Evolutionary conservation across 331 rosid species (phyloP), one percentile per base, ranked within the genome.

Genomic region (Malus hybrid): DNA sequence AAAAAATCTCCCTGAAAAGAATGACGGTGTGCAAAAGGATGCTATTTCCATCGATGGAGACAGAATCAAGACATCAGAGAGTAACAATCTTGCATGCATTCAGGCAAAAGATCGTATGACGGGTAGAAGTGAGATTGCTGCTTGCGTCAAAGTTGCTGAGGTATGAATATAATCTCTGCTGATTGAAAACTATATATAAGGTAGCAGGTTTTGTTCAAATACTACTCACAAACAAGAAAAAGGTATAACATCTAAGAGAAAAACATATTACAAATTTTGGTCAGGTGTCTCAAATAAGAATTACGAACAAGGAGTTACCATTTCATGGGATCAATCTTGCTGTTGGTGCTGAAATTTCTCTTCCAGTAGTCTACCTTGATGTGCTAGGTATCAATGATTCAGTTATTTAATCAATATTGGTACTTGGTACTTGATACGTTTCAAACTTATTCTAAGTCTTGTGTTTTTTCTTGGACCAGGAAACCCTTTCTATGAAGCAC

Each of bases 261-360:
- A 42, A 42, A 42, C 48, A 42, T 42, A 42, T 42, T 82, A 13
- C 73, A 58, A 75, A 6, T 75, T 61, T 60, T 84, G 74, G 74
- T 77, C 87, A 90, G 98, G 99, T 91, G 79, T 82, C 91, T 84
- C 99, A 91, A 83, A 80, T 94, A 79, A 90, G 95, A 81, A 80
- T 84, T 73, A 87, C 86, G 63, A 85, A 79, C 75, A 84, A 85
- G 84, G 87, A 90, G 78, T 82, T 78, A 80, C 83, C 84, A 6
- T 79, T 80, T 77, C 89, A 81, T 63, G 88, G 77, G 75, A 72
- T 91, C 74, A 88, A 84, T 86, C 95, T 94, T 81, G 89, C 88
- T 75, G 89, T 90, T 80, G 97, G 89, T 64, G 85, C 89, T 62
- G 95, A 90, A 79, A 77, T 88, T 81, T 83, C 81, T 74, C 90